Conservation (phyloP, 2,329 filamentous ascomycete genomes). For the Fusarium ramigenum region DNA sequence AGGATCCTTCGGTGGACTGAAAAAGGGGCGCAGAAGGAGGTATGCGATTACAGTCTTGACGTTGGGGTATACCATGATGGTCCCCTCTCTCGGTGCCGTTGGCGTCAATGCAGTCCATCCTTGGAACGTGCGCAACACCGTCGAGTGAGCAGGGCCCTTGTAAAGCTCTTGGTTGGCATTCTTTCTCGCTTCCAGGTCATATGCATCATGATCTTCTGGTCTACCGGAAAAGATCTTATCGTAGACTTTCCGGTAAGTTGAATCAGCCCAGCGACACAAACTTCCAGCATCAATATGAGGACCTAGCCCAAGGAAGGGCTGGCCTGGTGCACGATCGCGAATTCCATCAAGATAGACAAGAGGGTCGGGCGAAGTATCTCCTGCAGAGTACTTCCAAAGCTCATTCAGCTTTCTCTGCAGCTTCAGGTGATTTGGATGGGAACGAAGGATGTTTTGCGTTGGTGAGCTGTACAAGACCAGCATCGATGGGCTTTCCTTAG, state of each 20-base stretch:
- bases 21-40: background rate
- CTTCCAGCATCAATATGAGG: slow-evolving; percentile 56
- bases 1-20: background rate
- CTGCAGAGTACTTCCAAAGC: background rate
- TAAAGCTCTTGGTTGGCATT: background rate
- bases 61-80: slow-evolving; percentile 3
- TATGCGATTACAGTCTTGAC: background rate
- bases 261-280: slow-evolving; percentile 53
- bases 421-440: background rate
- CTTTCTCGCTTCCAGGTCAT: background rate
- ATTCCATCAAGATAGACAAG: background rate
- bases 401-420: background rate
- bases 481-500: slow-evolving; percentile 5
- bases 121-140: background rate
- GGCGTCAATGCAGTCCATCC: slow-evolving; percentile 13
- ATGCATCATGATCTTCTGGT: background rate
- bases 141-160: slow-evolving; percentile 3
- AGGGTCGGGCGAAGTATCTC: background rate
- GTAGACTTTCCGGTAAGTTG: slow-evolving; percentile 3
- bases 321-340: slow-evolving; percentile 23
- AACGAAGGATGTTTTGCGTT: background rate
- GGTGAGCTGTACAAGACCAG: background rate
- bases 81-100: background rate
- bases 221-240: background rate
- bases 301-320: slow-evolving; percentile 50